These are phyloP conservation scores for Glaciozyma martinii DNA, from an alignment of 768 basidiomycete genomes.

Conservation along the genomic window DNA sequence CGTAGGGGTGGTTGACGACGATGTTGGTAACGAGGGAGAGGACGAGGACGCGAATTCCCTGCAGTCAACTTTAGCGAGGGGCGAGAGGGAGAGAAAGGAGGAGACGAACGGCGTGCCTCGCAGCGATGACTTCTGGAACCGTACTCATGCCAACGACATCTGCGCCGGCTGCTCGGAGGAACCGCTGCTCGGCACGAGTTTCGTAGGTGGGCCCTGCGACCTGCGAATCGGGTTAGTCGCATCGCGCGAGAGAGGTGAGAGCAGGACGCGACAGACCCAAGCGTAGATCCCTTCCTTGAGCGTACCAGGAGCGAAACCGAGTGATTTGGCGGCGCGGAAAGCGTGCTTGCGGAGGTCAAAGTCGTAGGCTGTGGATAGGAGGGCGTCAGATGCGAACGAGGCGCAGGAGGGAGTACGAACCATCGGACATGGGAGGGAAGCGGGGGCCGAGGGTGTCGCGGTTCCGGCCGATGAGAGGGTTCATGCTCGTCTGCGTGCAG, in stretches of 20 bases:
- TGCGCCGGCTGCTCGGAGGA: conserved; percentile 63
- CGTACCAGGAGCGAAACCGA: conserved; percentile 50
- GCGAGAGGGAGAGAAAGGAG: neutral
- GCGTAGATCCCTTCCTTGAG: conserved; percentile 77
- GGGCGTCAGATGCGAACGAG: neutral
- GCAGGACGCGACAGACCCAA: conserved; percentile 52
- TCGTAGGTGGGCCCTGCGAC: conserved; percentile 45
- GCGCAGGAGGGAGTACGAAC: neutral
- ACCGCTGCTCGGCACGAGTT: conserved; percentile 73
- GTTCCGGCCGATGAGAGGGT: conserved; percentile 67
- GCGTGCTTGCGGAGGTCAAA: conserved; percentile 57
- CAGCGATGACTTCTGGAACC: conserved; percentile 76
- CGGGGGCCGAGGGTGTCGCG: conserved; percentile 53
- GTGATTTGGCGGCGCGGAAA: conserved; percentile 61
- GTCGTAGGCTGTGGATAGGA: conserved; percentile 50
- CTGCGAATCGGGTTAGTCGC: neutral
- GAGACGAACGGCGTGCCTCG: conserved; percentile 37
- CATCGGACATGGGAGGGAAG: conserved; percentile 75
- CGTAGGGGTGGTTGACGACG: conserved; percentile 63
- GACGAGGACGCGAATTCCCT: conserved; percentile 41
- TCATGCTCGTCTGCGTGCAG: conserved; percentile 38
- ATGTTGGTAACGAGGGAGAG: conserved; percentile 77
- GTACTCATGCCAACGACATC: conserved; percentile 92
- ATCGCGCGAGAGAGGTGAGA: neutral
- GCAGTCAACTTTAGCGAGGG: accelerated